phyloP scores from a whole-genome alignment of 139 green algal species.

The Pleodorina starrii region DNA sequence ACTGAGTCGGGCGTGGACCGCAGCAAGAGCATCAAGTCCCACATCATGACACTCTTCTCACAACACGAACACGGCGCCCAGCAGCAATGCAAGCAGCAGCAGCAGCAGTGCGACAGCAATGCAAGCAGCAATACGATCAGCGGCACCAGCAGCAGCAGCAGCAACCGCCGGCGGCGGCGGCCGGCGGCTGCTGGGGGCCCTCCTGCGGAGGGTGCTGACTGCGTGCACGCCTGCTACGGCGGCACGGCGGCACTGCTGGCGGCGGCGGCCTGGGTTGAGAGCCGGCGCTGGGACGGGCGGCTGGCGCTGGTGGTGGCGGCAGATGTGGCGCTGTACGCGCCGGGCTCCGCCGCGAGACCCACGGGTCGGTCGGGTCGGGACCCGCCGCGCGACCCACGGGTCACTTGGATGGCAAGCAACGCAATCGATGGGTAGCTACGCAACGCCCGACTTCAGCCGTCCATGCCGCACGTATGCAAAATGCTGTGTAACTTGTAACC shows the following conservation, averaged over 20 bases:
- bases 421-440: no score
- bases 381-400: conserved; percentile 64
- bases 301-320: conserved; percentile 86
- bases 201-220: conserved; percentile 79
- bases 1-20: conserved; percentile 80
- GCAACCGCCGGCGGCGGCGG: neutral
- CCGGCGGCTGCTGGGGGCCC: neutral
- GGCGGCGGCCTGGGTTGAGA: conserved; percentile 75
- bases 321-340: conserved; percentile 83
- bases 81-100: neutral
- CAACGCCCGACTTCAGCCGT: no score
- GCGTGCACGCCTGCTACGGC: conserved; percentile 89
- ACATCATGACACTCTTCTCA: conserved; percentile 81
- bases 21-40: conserved; percentile 89
- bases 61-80: neutral
- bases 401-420: no score
- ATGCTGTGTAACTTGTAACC: no score
- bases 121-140: neutral
- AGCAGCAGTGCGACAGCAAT: neutral
- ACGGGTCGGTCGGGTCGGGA: conserved; percentile 61
- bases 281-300: conserved; percentile 83
- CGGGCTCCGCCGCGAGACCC: conserved; percentile 55
- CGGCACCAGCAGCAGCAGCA: no score
- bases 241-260: conserved; percentile 88
- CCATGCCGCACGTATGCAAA: no score